Evolutionary conservation across 257 asterid genomes (phyloP).

Genomic region (Ophiorrhiza pumila): DNA sequence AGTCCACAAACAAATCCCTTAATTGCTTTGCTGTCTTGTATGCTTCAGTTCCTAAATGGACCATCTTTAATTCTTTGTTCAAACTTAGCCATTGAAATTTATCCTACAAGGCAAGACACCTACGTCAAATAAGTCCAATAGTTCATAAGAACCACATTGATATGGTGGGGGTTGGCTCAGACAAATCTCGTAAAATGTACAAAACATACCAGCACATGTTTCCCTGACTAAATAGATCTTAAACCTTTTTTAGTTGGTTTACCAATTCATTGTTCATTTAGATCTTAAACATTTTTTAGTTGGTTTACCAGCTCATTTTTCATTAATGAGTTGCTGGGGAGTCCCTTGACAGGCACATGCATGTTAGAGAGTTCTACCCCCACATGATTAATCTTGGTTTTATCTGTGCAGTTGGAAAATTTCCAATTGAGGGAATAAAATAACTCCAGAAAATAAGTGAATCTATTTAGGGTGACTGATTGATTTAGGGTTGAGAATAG

Average conservation of each 20-base stretch:
- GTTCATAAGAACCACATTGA: background rate
- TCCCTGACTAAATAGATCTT: background rate
- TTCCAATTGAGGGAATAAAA: background rate
- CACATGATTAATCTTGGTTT: background rate
- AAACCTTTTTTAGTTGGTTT: background rate
- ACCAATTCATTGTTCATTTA: no score
- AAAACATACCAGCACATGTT: background rate
- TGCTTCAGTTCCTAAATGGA: conserved; percentile 29
- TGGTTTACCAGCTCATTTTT: background rate
- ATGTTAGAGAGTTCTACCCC: background rate
- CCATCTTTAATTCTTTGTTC: conserved; percentile 21
- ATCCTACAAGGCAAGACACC: conserved; percentile 12
- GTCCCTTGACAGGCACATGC: background rate
- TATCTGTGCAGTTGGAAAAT: background rate
- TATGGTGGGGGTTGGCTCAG: background rate
- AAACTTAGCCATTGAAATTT: background rate
- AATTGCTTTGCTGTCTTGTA: conserved; percentile 24
- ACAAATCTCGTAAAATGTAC: background rate
- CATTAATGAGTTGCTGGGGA: background rate
- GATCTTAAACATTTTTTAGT: no score
- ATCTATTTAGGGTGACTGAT: no score
- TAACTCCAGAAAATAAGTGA: background rate
- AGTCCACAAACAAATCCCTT: conserved; percentile 23
- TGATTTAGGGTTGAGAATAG: no score
- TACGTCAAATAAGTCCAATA: background rate